Conservation (phyloP, 371 early-diverging fungal genomes). For the Circinella minor region DNA sequence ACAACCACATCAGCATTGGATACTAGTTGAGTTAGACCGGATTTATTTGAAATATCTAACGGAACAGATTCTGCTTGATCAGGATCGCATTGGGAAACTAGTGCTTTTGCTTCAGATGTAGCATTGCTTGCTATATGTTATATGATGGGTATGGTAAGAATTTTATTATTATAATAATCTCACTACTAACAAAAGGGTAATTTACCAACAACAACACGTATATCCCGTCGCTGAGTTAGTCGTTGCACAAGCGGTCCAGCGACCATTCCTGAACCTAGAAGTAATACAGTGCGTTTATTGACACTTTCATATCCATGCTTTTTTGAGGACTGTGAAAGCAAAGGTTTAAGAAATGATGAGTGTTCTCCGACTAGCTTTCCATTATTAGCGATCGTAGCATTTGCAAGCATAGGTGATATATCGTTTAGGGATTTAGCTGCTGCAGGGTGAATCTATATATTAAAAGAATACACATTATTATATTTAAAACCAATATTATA, state of each 20-base stretch:
- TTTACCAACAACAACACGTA: conserved; percentile 77
- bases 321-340: conserved; percentile 22
- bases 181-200: neutral
- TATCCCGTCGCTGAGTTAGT: conserved; percentile 66
- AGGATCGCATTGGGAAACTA: conserved; percentile 56
- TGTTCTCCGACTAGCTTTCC: conserved; percentile 70
- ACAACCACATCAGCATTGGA: conserved; percentile 87
- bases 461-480: too few species aligned
- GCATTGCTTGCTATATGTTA: conserved; percentile 74
- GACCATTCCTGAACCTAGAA: conserved; percentile 95
- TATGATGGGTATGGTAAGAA: too few species aligned
- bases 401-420: conserved; percentile 48
- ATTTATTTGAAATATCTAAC: conserved; percentile 56
- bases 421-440: conserved; percentile 12
- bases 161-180: too few species aligned
- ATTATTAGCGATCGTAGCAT: conserved; percentile 79
- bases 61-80: conserved; percentile 56
- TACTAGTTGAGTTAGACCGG: conserved; percentile 67
- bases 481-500: too few species aligned
- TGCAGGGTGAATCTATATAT: conserved; percentile 20
- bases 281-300: conserved; percentile 62
- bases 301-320: conserved; percentile 2
- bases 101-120: conserved; percentile 65
- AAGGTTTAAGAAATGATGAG: conserved; percentile 44
- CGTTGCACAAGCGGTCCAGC: conserved; percentile 90